These are phyloP conservation scores for Mariannaea elegans DNA, from an alignment of 2,329 filamentous ascomycete genomes.

Conservation along the genomic window DNA sequence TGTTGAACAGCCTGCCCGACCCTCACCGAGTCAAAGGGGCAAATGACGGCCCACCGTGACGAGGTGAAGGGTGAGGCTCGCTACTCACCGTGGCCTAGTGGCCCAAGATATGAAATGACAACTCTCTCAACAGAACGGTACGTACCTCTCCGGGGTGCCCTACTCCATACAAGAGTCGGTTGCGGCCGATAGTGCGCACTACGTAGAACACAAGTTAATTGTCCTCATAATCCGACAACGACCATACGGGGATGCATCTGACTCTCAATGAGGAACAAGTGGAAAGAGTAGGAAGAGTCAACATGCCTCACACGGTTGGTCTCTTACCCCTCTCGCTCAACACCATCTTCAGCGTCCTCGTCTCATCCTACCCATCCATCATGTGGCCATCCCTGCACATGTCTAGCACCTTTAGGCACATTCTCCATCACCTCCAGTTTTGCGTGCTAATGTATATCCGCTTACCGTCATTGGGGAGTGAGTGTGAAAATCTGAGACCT, in stretches of 20 bases:
- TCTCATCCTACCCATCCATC: constrained; percentile 4
- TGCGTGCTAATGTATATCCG: constrained; percentile 15
- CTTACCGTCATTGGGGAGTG: constrained; percentile 1
- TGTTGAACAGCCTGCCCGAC: constrained; percentile 32
- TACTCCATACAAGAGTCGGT: background rate
- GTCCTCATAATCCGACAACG: too few relatives aligned
- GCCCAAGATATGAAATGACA: background rate
- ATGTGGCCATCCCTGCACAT: background rate
- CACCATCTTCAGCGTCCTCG: constrained; percentile 2
- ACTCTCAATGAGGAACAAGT: background rate
- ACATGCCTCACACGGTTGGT: background rate
- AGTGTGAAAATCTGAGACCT: background rate
- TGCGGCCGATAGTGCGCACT: constrained; percentile 1
- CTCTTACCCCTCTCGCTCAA: constrained; percentile 1
- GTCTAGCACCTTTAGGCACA: background rate
- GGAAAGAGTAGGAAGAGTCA: background rate
- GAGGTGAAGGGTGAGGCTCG: constrained; percentile 11
- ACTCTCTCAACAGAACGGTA: constrained; percentile 23
- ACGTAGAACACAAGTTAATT: too few relatives aligned
- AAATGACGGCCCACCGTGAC: background rate
- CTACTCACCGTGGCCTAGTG: constrained; percentile 14
- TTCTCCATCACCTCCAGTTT: background rate
- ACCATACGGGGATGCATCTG: background rate
- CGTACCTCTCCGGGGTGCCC: constrained; percentile 3
- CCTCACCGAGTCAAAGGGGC: constrained; percentile 5